phyloP scores from a whole-genome alignment of 176 grass and related monocot species.

The Elaeis guineensis region DNA sequence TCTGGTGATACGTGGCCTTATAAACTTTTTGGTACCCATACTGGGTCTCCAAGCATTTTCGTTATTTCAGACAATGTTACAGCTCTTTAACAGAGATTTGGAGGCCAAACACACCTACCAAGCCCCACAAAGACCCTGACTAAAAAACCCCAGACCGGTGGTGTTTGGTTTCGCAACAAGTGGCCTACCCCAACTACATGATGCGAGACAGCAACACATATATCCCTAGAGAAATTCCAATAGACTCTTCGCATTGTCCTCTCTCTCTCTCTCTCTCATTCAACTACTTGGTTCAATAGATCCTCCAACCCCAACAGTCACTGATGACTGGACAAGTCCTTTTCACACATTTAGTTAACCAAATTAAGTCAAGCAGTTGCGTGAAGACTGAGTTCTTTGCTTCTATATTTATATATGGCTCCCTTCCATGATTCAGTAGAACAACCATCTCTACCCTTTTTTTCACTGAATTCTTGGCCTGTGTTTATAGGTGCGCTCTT shows the following conservation, averaged over 20 bases:
- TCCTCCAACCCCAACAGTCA: not conserved
- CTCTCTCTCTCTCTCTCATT: too few relatives aligned
- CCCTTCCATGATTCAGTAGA: not conserved
- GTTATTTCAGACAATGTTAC: too few relatives aligned
- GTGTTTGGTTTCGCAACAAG: not conserved
- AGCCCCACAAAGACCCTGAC: too few relatives aligned
- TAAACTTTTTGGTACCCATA: too few relatives aligned
- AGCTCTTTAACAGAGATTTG: too few relatives aligned
- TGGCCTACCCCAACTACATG: conserved; percentile 3
- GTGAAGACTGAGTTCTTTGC: not conserved
- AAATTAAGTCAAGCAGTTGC: not conserved
- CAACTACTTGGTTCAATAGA: not conserved
- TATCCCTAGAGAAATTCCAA: not conserved
- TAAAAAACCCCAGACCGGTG: too few relatives aligned
- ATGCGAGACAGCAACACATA: not conserved
- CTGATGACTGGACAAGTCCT: too few relatives aligned
- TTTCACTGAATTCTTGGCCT: not conserved
- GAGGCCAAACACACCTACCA: too few relatives aligned
- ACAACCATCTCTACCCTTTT: not conserved
- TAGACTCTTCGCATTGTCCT: too few relatives aligned
- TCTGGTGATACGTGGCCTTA: too few relatives aligned
- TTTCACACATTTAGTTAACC: not conserved
- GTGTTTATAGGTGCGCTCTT: too few relatives aligned
- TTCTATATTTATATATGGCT: not conserved
- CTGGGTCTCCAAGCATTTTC: too few relatives aligned